Conservation (phyloP, 257 asterid species). For the Marsdenia floribunda region DNA sequence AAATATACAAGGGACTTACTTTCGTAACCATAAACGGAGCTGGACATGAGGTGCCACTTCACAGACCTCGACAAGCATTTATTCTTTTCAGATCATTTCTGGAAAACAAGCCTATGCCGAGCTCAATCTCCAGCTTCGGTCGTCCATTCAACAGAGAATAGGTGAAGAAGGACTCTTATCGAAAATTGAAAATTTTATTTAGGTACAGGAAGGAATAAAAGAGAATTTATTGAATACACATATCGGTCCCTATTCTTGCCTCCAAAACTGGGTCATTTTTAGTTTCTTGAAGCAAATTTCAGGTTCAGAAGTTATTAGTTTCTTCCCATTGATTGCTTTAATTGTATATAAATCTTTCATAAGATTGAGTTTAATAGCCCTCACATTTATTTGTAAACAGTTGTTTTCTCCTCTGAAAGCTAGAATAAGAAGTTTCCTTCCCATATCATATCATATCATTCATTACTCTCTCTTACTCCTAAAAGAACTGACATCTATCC, state of each 20-base stretch:
- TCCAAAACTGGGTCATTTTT: not conserved
- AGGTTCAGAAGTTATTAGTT: not conserved
- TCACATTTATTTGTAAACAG: conserved; percentile 3
- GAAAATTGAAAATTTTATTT: not conserved
- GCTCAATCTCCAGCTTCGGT: conserved; percentile 17
- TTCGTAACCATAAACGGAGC: conserved; percentile 87
- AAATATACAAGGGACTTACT: conserved; percentile 78
- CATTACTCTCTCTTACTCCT: not conserved
- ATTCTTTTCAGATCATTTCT: conserved; percentile 69
- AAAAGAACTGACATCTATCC: no score
- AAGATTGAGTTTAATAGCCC: not conserved
- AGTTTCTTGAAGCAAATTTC: not conserved
- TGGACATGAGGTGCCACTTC: conserved; percentile 97
- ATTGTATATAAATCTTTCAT: not conserved
- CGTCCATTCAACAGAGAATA: not conserved
- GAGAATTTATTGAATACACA: not conserved
- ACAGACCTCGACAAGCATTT: conserved; percentile 91
- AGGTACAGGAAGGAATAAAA: conserved; percentile 1
- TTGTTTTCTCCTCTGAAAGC: conserved; percentile 1
- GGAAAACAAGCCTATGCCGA: conserved; percentile 71
- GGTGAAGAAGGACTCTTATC: not conserved
- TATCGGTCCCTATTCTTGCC: not conserved
- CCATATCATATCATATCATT: not conserved
- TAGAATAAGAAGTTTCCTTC: not conserved
- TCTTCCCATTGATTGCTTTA: not conserved